phyloP scores from a whole-genome alignment of 2,329 filamentous ascomycete species.

The Amylocarpus encephaloides region DNA sequence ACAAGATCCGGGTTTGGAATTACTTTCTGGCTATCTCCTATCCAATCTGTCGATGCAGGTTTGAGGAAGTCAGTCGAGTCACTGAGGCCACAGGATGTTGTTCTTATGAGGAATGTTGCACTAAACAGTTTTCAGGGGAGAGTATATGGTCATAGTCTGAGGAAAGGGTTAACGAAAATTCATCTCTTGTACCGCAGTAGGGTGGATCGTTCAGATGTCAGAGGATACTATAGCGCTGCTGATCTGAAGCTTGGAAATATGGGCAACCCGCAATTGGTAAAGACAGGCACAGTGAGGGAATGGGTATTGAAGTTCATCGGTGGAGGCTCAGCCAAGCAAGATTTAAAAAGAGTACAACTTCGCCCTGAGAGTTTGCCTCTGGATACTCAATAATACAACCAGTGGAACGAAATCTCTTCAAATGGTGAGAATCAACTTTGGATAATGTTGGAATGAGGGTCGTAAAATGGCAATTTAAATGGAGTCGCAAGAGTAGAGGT shows the following conservation, averaged over 20 bases:
- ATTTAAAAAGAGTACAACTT: conserved; percentile 1
- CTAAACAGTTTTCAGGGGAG: conserved; percentile 67
- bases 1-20: conserved; percentile 74
- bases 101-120: conserved; percentile 74
- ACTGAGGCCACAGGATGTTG: conserved; percentile 65
- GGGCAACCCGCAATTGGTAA: conserved; percentile 49
- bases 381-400: conserved; percentile 11
- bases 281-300: conserved; percentile 60
- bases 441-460: no score
- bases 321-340: conserved; percentile 6
- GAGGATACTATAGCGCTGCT: conserved; percentile 50
- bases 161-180: conserved; percentile 62
- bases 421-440: no score
- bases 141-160: conserved; percentile 80
- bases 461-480: no score
- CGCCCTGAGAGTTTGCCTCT: conserved; percentile 10
- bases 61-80: conserved; percentile 31
- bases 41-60: conserved; percentile 22
- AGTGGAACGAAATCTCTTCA: no score
- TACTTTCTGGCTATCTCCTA: conserved; percentile 68
- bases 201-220: conserved; percentile 44
- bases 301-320: conserved; percentile 72
- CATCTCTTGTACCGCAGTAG: conserved; percentile 56
- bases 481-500: no score
- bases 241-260: conserved; percentile 35